Percentiles rank a stretch among this genome's conserved stretches.
Evolutionary conservation across 176 grass and related monocot species (phyloP).

Genomic region (Canna indica): DNA sequence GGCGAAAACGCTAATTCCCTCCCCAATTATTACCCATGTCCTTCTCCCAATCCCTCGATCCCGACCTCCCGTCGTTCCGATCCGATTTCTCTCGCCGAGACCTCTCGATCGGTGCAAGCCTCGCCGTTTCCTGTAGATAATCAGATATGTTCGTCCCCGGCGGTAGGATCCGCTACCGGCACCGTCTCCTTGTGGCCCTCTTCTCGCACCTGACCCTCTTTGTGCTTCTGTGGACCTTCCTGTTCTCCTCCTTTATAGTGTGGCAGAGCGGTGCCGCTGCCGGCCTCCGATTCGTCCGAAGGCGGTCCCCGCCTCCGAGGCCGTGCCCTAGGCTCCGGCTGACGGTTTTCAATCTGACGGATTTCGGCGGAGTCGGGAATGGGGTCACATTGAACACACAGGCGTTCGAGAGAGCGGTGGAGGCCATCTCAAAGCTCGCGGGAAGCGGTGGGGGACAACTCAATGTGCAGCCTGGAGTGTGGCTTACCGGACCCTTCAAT

Average conservation of each 20-base stretch:
- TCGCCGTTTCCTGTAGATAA: constrained; percentile 17
- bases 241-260: constrained; percentile 42
- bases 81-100: not conserved
- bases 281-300: constrained; percentile 34
- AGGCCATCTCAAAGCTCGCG: constrained; percentile 23
- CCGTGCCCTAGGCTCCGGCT: constrained; percentile 15
- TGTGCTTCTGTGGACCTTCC: constrained; percentile 41
- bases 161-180: constrained; percentile 27
- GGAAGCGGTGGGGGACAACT: constrained; percentile 66
- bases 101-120: constrained; percentile 26
- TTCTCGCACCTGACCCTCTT: constrained; percentile 24
- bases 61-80: not conserved
- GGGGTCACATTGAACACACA: constrained; percentile 14
- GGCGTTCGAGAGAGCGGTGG: constrained; percentile 44
- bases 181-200: constrained; percentile 20
- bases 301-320: constrained; percentile 22
- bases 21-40: not conserved
- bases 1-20: not conserved
- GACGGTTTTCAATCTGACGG: constrained; percentile 15
- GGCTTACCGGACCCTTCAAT: constrained; percentile 91
- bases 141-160: constrained; percentile 17
- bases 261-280: constrained; percentile 56
- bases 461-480: constrained; percentile 41
- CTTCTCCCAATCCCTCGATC: not conserved
- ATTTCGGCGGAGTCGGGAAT: constrained; percentile 21